phyloP scores from a whole-genome alignment of 495 filamentous ascomycete genomes.

The Rusavskia elegans region DNA sequence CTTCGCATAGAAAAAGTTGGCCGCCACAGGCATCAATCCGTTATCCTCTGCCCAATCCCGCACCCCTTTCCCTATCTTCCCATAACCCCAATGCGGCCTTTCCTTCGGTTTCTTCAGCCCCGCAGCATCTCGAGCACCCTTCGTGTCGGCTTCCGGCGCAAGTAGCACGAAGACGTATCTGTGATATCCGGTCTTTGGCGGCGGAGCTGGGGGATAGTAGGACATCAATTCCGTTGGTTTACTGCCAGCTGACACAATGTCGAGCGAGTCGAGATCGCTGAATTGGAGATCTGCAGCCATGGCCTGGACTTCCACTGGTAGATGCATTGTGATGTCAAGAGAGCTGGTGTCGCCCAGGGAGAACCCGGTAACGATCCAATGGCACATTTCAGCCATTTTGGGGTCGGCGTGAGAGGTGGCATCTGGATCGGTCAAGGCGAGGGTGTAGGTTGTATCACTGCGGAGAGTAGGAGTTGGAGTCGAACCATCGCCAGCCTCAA shows the following conservation, averaged over 20 bases:
- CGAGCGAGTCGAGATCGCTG: constrained; percentile 1
- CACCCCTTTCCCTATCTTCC: constrained; percentile 36
- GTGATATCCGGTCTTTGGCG: constrained; percentile 49
- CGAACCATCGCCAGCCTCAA: too few relatives aligned
- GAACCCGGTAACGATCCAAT: constrained; percentile 43
- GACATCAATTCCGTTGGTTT: constrained; percentile 28
- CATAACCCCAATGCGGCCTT: constrained; percentile 48
- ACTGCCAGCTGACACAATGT: neutral
- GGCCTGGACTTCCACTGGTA: constrained; percentile 8
- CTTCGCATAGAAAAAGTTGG: constrained; percentile 50
- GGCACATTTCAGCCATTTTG: constrained; percentile 55
- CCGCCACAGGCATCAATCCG: constrained; percentile 30
- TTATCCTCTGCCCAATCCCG: constrained; percentile 47
- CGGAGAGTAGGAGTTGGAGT: neutral
- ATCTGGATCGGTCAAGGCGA: constrained; percentile 53
- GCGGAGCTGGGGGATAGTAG: constrained; percentile 47
- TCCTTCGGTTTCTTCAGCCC: constrained; percentile 37
- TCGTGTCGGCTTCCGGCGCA: constrained; percentile 20
- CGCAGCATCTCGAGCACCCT: neutral
- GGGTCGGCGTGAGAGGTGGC: constrained; percentile 48
- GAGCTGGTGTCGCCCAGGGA: neutral
- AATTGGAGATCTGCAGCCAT: constrained; percentile 3
- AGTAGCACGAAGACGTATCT: constrained; percentile 51
- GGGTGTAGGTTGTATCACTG: constrained; percentile 18
- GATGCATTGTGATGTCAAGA: constrained; percentile 8